Conservation (phyloP, 768 basidiomycete genomes). For the Termitomyces sp. region DNA sequence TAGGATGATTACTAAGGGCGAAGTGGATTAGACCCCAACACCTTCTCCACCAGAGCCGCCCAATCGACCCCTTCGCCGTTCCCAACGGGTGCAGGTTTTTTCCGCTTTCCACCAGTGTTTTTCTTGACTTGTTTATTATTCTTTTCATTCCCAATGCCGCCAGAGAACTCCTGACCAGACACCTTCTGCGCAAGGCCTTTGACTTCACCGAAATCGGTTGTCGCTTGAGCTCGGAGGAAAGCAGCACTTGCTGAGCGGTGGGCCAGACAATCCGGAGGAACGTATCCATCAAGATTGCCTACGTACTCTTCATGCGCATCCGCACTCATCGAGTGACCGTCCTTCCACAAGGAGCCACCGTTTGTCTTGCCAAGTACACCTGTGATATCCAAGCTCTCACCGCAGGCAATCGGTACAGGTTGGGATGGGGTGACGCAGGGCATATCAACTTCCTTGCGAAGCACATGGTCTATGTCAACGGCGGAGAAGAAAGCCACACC, state of each 20-base stretch:
- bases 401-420: slow-evolving; percentile 73
- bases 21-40: slow-evolving; percentile 17
- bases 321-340: slow-evolving; percentile 51
- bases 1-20: background rate
- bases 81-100: slow-evolving; percentile 21
- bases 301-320: slow-evolving; percentile 16
- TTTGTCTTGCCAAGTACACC: slow-evolving; percentile 62
- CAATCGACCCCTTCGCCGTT: slow-evolving; percentile 40
- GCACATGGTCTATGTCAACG: slow-evolving; percentile 86
- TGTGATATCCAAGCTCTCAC: slow-evolving; percentile 79
- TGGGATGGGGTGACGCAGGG: slow-evolving; percentile 93
- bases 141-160: slow-evolving; percentile 23
- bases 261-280: slow-evolving; percentile 51
- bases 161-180: slow-evolving; percentile 36
- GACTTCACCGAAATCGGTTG: slow-evolving; percentile 65
- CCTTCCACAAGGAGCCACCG: slow-evolving; percentile 60
- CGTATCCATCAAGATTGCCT: slow-evolving; percentile 45
- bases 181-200: slow-evolving; percentile 57
- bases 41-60: slow-evolving; percentile 32
- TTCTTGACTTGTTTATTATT: slow-evolving; percentile 15
- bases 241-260: slow-evolving; percentile 61
- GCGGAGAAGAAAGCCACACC: slow-evolving; percentile 97
- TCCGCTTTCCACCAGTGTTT: background rate
- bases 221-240: slow-evolving; percentile 77
- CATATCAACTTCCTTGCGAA: slow-evolving; percentile 97